Base-by-base conservation (phyloP, 768 basidiomycete species). In the Neoboletus brunneissimus region DNA sequence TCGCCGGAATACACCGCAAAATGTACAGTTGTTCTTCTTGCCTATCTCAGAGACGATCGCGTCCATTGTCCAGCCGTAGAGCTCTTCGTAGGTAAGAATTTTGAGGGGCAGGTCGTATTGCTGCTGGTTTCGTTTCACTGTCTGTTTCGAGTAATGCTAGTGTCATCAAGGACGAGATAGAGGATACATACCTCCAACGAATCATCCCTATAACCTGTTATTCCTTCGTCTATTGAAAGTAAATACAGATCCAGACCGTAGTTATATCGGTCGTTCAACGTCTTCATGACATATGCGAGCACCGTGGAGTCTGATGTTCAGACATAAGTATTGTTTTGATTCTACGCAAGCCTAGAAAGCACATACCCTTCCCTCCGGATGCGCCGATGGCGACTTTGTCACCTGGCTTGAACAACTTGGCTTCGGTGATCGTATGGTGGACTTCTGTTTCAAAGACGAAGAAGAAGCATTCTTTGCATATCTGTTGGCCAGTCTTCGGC, bases 51-150 rank as follows among this genome's bases (percentile, higher is more conserved):
- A 81, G 45, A 99, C 96, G 54, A 99, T 91, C 16, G 84, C 81
- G 64, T 99, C 97, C 96, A 99, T 99, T 2, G 96, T 98, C 96
- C 97, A 98, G 18, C 97, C 97, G 63, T 98, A 99, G 6, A 98
- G 81, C 65, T 98, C 95, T 59, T 93, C 87, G 60, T 99, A 99
- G 2, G 91, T 92, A 25, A 98, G 79, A 54, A 99, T 98, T 76
- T 96, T 97, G 38, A 99, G 82, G 0, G 96, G 95, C 73, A 98
- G 88, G 45, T 87, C 81, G 68, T 99, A 98, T 73, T 99, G 95
- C 56, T 89, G 80, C 64, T 97, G 93, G 71, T 99, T 99, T 41
- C 94, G 84, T 73, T 98, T 98, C 41, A 99, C 97, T 0, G 97
- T 98, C 96, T 98, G 70, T 34, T 50, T 46, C 8, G 31, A 48